Percentiles rank a stretch among this genome's conserved stretches.
These are phyloP conservation scores for Colletotrichum magnum DNA, from an alignment of 2,329 filamentous ascomycete species.

Conservation along the genomic window DNA sequence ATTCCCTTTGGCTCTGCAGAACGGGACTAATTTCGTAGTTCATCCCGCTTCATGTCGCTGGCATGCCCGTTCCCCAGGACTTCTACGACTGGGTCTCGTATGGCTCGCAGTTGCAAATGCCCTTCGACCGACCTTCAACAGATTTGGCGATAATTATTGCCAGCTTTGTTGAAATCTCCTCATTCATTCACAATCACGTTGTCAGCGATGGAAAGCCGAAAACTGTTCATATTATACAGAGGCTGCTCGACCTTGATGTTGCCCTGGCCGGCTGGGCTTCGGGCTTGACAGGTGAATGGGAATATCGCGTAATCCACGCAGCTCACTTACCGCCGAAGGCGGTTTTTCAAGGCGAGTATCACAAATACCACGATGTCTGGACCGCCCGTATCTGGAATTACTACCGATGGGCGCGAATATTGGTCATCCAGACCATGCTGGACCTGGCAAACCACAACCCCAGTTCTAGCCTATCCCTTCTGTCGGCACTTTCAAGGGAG, in stretches of 20 bases:
- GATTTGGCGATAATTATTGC: conserved; percentile 58
- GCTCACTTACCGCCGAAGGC: conserved; percentile 54
- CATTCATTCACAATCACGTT: conserved; percentile 50
- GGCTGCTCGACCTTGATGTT: conserved; percentile 57
- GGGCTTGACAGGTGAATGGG: conserved; percentile 52
- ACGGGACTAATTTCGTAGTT: conserved; percentile 51
- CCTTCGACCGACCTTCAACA: conserved; percentile 55
- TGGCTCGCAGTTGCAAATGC: conserved; percentile 51
- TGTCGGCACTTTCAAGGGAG: conserved; percentile 49
- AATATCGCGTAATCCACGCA: conserved; percentile 51
- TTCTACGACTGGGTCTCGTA: conserved; percentile 61
- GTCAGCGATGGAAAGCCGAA: conserved; percentile 55
- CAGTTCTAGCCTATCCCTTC: conserved; percentile 50
- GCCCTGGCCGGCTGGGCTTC: conserved; percentile 57
- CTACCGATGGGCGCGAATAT: conserved; percentile 70
- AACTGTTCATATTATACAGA: conserved; percentile 53
- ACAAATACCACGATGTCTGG: conserved; percentile 69
- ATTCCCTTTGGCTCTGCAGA: too few relatives aligned
- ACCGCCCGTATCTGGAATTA: conserved; percentile 70
- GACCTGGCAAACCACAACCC: conserved; percentile 56
- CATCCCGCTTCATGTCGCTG: conserved; percentile 59
- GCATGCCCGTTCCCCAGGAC: conserved; percentile 54
- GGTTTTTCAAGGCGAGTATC: conserved; percentile 67
- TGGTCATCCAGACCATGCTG: conserved; percentile 66
- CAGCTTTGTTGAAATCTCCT: conserved; percentile 56